A percentile compares a stretch with the other conserved stretches of the same genome.
Conservation (phyloP, 129 eudicot genomes). For the Pseudognaphalium luteoalbum region DNA sequence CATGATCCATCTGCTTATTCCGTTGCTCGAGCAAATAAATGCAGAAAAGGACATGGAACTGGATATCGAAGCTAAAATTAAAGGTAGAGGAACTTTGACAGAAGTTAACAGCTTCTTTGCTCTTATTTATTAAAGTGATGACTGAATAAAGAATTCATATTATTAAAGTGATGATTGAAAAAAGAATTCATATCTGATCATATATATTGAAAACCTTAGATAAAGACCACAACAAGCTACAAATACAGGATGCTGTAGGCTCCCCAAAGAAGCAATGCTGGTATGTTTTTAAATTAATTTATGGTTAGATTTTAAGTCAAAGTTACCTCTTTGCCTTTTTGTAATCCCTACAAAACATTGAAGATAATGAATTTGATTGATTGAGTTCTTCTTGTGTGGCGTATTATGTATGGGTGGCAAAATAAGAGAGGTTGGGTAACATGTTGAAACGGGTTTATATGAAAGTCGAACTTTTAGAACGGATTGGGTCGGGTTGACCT, state of each 20-base stretch:
- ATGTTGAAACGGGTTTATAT: not conserved
- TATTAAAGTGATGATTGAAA: conserved; percentile 9
- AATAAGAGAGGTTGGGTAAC: not conserved
- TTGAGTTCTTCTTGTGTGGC: not conserved
- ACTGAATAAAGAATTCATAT: conserved; percentile 4
- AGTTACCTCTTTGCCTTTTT: not conserved
- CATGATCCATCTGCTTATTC: conserved; percentile 69
- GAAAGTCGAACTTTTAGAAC: not conserved
- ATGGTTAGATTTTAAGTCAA: not conserved
- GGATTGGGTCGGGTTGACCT: not conserved
- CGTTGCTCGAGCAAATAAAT: conserved; percentile 66
- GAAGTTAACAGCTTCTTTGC: not conserved
- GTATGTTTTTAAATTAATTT: conserved; percentile 39
- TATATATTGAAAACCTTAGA: conserved; percentile 40
- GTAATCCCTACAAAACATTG: not conserved
- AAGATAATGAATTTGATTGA: not conserved
- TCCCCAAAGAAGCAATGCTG: conserved; percentile 50
- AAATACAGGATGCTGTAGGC: conserved; percentile 49
- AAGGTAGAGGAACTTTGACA: conserved; percentile 47
- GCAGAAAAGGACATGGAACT: conserved; percentile 57
- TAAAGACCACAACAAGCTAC: conserved; percentile 42
- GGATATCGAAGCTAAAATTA: conserved; percentile 62
- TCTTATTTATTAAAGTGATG: not conserved
- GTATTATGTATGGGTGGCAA: conserved; percentile 7
- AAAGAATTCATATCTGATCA: not conserved